Conservation (phyloP, 192 early-diverging fungal species). For the Piromyces finnis region DNA sequence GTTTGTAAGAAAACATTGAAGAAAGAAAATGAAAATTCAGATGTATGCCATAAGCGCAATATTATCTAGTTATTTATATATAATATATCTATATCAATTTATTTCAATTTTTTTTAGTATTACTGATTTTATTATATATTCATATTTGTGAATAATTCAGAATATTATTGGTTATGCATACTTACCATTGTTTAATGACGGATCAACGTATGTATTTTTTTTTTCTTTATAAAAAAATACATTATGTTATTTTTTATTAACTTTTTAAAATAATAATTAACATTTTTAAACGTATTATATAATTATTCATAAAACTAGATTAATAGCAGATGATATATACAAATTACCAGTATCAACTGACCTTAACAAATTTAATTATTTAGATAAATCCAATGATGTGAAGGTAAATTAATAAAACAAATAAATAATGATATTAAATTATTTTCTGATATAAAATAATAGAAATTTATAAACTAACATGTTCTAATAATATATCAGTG, state of each 20-base stretch:
- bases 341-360: background rate
- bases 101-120: too few species aligned
- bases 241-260: too few species aligned
- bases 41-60: background rate
- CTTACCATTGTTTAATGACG: background rate
- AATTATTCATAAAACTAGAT: background rate
- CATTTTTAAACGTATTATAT: too few species aligned
- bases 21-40: background rate
- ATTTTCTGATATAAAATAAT: too few species aligned
- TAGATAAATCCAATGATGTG: background rate
- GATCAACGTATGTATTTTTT: background rate
- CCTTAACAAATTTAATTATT: background rate
- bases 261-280: too few species aligned
- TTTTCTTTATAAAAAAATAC: too few species aligned
- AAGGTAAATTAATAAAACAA: background rate
- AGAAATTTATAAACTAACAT: too few species aligned
- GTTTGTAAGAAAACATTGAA: background rate
- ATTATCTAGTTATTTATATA: too few species aligned
- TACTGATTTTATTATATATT: too few species aligned
- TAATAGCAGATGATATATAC: background rate
- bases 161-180: background rate
- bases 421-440: too few species aligned
- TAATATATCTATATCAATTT: too few species aligned
- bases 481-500: background rate
- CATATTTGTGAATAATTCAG: too few species aligned